A percentile compares a stretch with the other conserved stretches of the same genome.
Conservation (phyloP, 1,139 yeast genomes). For the Yamadazyma siamensis region DNA sequence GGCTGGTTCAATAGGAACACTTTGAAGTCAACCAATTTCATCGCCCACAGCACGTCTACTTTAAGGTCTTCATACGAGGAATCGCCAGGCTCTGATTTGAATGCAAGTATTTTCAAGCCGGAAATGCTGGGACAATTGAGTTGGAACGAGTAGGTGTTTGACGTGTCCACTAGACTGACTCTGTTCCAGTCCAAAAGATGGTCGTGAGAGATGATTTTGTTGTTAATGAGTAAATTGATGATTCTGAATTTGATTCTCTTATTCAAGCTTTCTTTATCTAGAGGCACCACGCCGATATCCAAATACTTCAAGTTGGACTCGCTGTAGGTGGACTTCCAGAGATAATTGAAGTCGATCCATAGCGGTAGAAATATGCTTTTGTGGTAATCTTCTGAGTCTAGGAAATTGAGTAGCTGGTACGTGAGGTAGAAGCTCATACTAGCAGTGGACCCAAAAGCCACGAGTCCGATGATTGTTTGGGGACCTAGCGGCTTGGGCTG, state of each 20-base stretch:
- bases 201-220: slow-evolving; percentile 9
- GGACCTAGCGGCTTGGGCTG: slow-evolving; percentile 10
- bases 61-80: slow-evolving; percentile 2
- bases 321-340: slow-evolving; percentile 6
- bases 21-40: slow-evolving; percentile 11
- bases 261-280: slow-evolving; percentile 6
- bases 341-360: slow-evolving; percentile 13
- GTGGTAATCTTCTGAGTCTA: slow-evolving; percentile 5
- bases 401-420: slow-evolving; percentile 11
- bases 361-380: slow-evolving; percentile 15
- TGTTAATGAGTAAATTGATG: slow-evolving; percentile 6
- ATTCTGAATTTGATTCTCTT: slow-evolving; percentile 13
- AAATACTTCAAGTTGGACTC: slow-evolving; percentile 5
- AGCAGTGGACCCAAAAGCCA: slow-evolving; percentile 11
- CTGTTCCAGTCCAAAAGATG: slow-evolving; percentile 10
- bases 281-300: slow-evolving; percentile 5
- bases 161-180: slow-evolving; percentile 6
- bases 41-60: slow-evolving; percentile 11
- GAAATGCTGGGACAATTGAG: slow-evolving; percentile 13
- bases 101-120: slow-evolving; percentile 10
- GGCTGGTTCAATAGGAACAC: slow-evolving; percentile 14
- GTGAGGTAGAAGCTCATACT: slow-evolving; percentile 14
- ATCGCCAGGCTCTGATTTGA: not conserved
- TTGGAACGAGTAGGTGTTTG: slow-evolving; percentile 6
- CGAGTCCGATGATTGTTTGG: slow-evolving; percentile 11